Conservation (phyloP, 2,329 filamentous ascomycete genomes). For the Diaporthe nobilis region DNA sequence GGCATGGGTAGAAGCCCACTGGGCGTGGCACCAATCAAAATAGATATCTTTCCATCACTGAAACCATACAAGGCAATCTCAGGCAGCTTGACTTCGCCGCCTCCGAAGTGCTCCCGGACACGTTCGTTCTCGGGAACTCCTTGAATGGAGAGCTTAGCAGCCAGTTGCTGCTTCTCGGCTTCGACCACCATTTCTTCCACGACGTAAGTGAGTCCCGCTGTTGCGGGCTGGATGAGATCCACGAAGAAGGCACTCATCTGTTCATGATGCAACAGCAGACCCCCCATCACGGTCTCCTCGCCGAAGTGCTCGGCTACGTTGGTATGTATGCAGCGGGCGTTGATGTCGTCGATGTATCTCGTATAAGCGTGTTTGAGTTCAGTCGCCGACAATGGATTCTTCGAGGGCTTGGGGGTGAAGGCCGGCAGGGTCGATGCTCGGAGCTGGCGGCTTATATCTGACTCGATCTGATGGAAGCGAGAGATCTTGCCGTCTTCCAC, state of each 20-base stretch:
- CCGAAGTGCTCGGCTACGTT: background rate
- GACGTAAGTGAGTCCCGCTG: background rate
- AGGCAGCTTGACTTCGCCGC: background rate
- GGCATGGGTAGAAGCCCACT: background rate
- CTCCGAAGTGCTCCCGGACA: background rate
- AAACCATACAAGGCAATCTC: background rate
- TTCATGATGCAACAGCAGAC: background rate
- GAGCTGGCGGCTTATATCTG: background rate
- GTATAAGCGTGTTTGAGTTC: background rate
- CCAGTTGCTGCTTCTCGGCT: background rate
- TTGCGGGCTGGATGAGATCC: background rate
- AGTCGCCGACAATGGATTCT: background rate
- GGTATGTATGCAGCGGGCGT: background rate
- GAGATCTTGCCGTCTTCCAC: background rate
- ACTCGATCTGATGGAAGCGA: background rate
- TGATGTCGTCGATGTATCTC: background rate
- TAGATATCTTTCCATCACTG: background rate
- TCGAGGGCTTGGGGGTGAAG: background rate
- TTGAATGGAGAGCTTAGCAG: background rate
- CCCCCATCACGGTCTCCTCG: fast-evolving
- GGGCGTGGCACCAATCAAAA: background rate
- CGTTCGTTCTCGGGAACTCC: background rate
- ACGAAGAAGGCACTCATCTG: background rate
- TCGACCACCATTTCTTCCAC: background rate
- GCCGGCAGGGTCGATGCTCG: background rate